Evolutionary conservation across 371 early-diverging fungal species (phyloP).

Genomic region (Coemansia sp.): DNA sequence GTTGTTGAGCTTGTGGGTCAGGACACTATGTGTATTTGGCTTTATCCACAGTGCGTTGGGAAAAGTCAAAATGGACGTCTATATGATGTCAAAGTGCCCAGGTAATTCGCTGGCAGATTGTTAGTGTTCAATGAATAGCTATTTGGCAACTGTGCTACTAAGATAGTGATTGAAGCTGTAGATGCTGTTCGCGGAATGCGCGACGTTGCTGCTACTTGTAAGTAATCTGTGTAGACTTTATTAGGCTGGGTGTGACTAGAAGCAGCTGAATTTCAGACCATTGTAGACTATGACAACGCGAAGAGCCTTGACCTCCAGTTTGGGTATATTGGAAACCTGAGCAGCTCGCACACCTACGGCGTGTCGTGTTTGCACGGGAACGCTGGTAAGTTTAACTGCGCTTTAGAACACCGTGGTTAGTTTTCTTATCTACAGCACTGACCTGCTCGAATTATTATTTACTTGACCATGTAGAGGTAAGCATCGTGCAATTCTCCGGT

Average conservation of each 20-base stretch:
- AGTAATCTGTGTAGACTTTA: slow-evolving; percentile 8
- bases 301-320: slow-evolving; percentile 26
- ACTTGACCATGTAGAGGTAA: slow-evolving; percentile 11
- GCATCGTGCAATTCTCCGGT: background rate
- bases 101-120: slow-evolving; percentile 13
- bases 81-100: slow-evolving; percentile 46
- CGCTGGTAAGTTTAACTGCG: slow-evolving; percentile 17
- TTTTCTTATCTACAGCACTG: too few relatives aligned
- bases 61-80: slow-evolving; percentile 38
- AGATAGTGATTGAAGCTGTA: slow-evolving; percentile 2
- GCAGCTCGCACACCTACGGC: slow-evolving; percentile 19
- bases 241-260: background rate
- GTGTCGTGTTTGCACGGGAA: slow-evolving; percentile 36
- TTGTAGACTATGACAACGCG: slow-evolving; percentile 41
- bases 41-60: slow-evolving; percentile 6
- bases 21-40: background rate
- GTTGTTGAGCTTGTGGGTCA: background rate
- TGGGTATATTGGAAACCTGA: slow-evolving; percentile 35
- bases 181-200: slow-evolving; percentile 39
- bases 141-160: background rate
- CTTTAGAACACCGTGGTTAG: too few relatives aligned
- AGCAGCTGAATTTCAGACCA: background rate
- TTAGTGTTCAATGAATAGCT: background rate
- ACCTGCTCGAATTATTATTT: background rate
- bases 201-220: slow-evolving; percentile 45